Evolutionary conservation across 257 asterid genomes (phyloP).

Genomic region (Solanum stenotomum): DNA sequence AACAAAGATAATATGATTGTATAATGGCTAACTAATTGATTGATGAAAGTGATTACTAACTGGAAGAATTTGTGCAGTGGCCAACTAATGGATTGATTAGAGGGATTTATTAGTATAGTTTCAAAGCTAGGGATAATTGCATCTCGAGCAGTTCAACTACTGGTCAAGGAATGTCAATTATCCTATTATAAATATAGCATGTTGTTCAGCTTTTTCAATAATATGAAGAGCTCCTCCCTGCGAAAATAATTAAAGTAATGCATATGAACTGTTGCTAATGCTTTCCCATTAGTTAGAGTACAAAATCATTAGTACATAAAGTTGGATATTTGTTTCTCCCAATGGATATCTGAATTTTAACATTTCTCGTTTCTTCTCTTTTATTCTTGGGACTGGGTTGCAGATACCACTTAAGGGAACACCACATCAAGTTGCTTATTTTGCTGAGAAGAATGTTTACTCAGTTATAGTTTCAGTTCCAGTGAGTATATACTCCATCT

Average conservation of each 20-base stretch:
- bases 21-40: background rate
- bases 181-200: background rate
- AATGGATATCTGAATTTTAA: background rate
- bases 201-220: background rate
- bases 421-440: slow-evolving; percentile 95
- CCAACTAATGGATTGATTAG: background rate
- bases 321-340: background rate
- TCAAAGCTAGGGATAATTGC: background rate
- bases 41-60: background rate
- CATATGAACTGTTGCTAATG: background rate
- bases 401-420: slow-evolving; percentile 91
- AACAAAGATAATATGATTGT: background rate
- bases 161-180: background rate
- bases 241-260: background rate
- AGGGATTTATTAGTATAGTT: background rate
- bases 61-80: background rate
- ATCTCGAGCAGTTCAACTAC: background rate
- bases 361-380: background rate
- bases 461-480: slow-evolving; percentile 86
- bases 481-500: slow-evolving; percentile 39
- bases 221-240: background rate
- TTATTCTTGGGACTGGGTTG: slow-evolving; percentile 6
- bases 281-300: background rate
- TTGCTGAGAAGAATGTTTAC: slow-evolving; percentile 88
- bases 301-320: background rate